Evolutionary conservation across 139 green algal genomes (phyloP).

Genomic region (Chlamydomonas applanata): DNA sequence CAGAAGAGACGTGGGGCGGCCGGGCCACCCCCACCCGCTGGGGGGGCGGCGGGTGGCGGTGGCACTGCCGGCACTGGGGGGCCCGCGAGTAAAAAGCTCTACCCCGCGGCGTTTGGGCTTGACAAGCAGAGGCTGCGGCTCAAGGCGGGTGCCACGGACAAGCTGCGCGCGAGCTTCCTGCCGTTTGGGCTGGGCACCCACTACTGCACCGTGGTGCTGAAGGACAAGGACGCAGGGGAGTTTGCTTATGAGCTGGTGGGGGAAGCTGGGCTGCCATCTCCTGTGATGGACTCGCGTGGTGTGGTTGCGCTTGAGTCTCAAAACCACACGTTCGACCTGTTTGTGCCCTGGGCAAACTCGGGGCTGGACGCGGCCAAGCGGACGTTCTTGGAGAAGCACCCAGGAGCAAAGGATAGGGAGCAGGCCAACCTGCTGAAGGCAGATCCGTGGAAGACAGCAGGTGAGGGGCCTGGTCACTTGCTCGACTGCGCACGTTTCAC

Average conservation of each 20-base stretch:
- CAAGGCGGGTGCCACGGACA: conserved; percentile 40
- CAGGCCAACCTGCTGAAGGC: conserved; percentile 27
- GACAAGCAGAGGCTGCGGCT: conserved; percentile 54
- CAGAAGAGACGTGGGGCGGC: conserved; percentile 19
- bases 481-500: neutral
- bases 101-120: conserved; percentile 61
- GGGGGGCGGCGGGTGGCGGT: conserved; percentile 4
- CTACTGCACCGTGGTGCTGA: conserved; percentile 56
- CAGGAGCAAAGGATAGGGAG: conserved; percentile 53
- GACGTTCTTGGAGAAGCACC: conserved; percentile 71
- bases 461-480: too few species aligned
- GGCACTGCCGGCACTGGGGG: too few species aligned
- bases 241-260: conserved; percentile 71
- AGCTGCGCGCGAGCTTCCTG: conserved; percentile 65
- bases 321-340: conserved; percentile 39
- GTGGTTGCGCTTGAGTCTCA: conserved; percentile 36
- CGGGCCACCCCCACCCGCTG: neutral
- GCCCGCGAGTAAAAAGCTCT: too few species aligned
- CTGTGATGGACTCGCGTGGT: conserved; percentile 47
- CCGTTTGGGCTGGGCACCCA: conserved; percentile 64
- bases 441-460: conserved; percentile 27
- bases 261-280: conserved; percentile 46
- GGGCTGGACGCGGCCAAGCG: conserved; percentile 65
- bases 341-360: conserved; percentile 44
- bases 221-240: conserved; percentile 45